These are phyloP conservation scores for Claviceps sp. DNA, from an alignment of 2,329 filamentous ascomycete genomes.

Conservation along the genomic window DNA sequence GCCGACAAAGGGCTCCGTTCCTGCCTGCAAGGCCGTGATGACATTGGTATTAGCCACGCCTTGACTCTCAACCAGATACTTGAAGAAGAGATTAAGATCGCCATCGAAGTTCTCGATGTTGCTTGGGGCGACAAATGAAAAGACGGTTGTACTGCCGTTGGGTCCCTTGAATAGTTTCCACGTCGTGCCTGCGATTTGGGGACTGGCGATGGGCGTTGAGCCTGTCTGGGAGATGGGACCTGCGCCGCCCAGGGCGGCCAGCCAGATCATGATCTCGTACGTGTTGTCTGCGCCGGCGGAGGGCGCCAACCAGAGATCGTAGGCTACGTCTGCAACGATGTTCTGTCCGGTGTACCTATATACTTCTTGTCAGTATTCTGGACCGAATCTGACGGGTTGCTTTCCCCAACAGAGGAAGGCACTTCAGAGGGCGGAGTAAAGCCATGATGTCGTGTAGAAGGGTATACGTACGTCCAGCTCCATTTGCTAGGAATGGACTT, in stretches of 20 bases:
- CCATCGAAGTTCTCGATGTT: slow-evolving; percentile 39
- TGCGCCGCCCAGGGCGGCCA: slow-evolving; percentile 42
- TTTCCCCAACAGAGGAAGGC: too few relatives aligned
- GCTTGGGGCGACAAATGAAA: slow-evolving; percentile 33
- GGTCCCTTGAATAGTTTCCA: slow-evolving; percentile 48
- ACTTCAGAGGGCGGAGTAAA: too few relatives aligned
- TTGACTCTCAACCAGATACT: slow-evolving; percentile 37
- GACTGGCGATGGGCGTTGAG: background rate
- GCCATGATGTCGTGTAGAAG: background rate
- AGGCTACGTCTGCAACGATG: slow-evolving; percentile 42
- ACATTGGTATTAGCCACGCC: slow-evolving; percentile 15
- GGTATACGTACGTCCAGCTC: background rate
- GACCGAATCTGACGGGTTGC: too few relatives aligned
- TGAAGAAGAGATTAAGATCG: slow-evolving; percentile 44
- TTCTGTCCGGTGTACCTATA: slow-evolving; percentile 22
- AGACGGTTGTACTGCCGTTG: slow-evolving; percentile 44
- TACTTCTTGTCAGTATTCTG: too few relatives aligned
- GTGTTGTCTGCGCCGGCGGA: slow-evolving; percentile 28
- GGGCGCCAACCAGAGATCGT: slow-evolving; percentile 45
- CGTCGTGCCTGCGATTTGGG: slow-evolving; percentile 16
- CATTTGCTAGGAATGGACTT: background rate
- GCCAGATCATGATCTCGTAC: slow-evolving; percentile 56
- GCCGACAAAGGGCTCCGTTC: background rate
- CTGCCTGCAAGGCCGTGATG: background rate
- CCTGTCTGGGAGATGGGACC: slow-evolving; percentile 34